A percentile compares a stretch with the other conserved stretches of the same genome.
These are phyloP conservation scores for Aspergillus leporis DNA, from an alignment of 495 filamentous ascomycete genomes.

Conservation along the genomic window DNA sequence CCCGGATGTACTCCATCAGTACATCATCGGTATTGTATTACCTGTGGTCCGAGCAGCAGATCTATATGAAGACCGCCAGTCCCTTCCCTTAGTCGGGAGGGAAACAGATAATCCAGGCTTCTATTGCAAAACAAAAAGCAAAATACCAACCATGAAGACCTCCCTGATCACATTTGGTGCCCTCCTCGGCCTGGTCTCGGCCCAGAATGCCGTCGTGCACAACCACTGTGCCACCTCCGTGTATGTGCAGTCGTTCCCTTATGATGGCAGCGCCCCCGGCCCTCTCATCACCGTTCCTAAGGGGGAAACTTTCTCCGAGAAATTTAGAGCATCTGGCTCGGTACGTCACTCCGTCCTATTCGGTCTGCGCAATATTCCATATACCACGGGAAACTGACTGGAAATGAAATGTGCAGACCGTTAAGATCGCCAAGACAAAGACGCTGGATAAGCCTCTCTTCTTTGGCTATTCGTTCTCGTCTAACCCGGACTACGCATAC, in stretches of 20 bases:
- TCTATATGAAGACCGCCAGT: slow-evolving; percentile 25
- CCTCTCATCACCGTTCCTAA: slow-evolving; percentile 29
- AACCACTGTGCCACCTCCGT: slow-evolving; percentile 29
- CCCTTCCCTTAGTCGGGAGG: slow-evolving; percentile 10
- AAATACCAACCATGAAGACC: slow-evolving; percentile 26
- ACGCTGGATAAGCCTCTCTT: slow-evolving; percentile 28
- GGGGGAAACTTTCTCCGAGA: slow-evolving; percentile 29
- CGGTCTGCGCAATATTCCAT: too few relatives aligned
- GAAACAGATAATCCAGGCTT: slow-evolving; percentile 18
- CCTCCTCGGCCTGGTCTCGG: slow-evolving; percentile 26
- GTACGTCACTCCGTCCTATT: slow-evolving; percentile 22
- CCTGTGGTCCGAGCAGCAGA: slow-evolving; percentile 16
- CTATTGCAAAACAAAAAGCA: slow-evolving; percentile 2
- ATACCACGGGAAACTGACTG: slow-evolving; percentile 17
- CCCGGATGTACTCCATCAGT: slow-evolving; percentile 14
- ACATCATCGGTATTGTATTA: slow-evolving; percentile 11
- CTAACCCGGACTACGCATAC: slow-evolving; percentile 31
- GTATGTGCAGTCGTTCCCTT: slow-evolving; percentile 33
- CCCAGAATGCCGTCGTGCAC: slow-evolving; percentile 29
- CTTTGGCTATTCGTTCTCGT: slow-evolving; percentile 33
- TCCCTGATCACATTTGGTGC: slow-evolving; percentile 23
- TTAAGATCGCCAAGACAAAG: slow-evolving; percentile 32
- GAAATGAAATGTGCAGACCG: slow-evolving; percentile 23
- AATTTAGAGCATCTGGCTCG: slow-evolving; percentile 28
- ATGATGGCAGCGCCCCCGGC: slow-evolving; percentile 29